These are phyloP conservation scores for Yarrowia porcina DNA, from an alignment of 805 yeast species.

Conservation along the genomic window DNA sequence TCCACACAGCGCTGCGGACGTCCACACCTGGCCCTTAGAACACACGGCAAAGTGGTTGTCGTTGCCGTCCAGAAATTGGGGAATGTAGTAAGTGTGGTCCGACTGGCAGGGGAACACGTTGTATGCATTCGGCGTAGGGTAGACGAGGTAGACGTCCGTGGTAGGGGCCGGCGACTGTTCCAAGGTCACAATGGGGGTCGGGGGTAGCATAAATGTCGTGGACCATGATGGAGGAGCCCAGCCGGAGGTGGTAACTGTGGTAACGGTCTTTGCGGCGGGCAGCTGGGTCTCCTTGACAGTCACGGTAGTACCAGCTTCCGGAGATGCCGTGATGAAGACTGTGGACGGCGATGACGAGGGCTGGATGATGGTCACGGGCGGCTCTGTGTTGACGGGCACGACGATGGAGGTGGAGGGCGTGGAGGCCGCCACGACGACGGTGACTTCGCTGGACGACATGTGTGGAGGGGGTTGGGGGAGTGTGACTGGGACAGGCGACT, in stretches of 20 bases:
- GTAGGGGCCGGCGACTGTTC: slow-evolving; percentile 11
- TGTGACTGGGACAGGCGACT: neutral
- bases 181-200: slow-evolving; percentile 1
- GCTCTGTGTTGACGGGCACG: neutral
- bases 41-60: slow-evolving; percentile 28
- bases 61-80: slow-evolving; percentile 13
- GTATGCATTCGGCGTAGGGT: slow-evolving; percentile 18
- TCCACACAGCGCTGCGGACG: slow-evolving; percentile 2
- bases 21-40: slow-evolving; percentile 21
- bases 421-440: neutral
- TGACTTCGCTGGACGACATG: neutral
- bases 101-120: slow-evolving; percentile 23
- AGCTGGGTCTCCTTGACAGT: neutral
- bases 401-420: neutral
- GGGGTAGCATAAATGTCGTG: neutral
- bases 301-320: neutral
- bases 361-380: neutral
- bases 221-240: slow-evolving; percentile 20
- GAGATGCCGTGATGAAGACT: neutral
- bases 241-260: slow-evolving; percentile 10
- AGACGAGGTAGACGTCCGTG: slow-evolving; percentile 16
- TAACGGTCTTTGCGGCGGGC: neutral
- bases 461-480: neutral
- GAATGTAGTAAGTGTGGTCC: slow-evolving; percentile 21
- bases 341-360: neutral